A percentile compares a stretch with the other conserved stretches of the same genome.
Conservation (phyloP, 1,284 basidiomycete genomes). For the Malassezia brasiliensis region DNA sequence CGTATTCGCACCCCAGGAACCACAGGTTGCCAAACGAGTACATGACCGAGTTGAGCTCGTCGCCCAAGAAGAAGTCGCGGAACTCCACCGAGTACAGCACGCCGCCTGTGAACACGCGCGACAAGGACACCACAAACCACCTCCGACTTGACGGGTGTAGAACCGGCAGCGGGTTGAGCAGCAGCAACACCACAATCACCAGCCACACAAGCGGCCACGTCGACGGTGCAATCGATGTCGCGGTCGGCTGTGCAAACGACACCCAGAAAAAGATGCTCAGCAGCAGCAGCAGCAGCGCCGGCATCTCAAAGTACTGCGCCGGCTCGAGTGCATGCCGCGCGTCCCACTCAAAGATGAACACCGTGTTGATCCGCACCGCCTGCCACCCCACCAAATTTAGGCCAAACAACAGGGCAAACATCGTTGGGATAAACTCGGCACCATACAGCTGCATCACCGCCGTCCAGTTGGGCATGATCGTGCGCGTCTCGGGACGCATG, state of each 20-base stretch:
- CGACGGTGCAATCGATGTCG: conserved; percentile 32
- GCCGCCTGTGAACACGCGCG: conserved; percentile 59
- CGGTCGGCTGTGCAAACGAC: conserved; percentile 57
- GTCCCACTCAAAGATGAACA: conserved; percentile 70
- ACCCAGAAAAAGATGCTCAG: conserved; percentile 76
- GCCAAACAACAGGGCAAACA: conserved; percentile 68
- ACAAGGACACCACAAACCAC: conserved; percentile 65
- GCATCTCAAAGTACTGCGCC: conserved; percentile 73
- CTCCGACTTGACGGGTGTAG: conserved; percentile 60
- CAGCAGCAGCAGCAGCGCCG: conserved; percentile 64
- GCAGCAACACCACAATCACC: conserved; percentile 55
- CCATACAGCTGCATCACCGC: conserved; percentile 72
- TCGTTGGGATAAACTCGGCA: conserved; percentile 62
- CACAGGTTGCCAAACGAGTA: conserved; percentile 51
- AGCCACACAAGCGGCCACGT: conserved; percentile 81
- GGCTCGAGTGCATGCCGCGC: conserved; percentile 66
- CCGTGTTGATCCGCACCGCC: conserved; percentile 68
- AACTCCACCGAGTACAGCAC: conserved; percentile 51
- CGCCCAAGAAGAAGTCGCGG: conserved; percentile 47
- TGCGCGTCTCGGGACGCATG: conserved; percentile 57
- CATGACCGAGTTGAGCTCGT: conserved; percentile 47
- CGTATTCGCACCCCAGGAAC: conserved; percentile 62
- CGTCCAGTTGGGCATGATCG: conserved; percentile 61
- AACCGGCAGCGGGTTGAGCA: conserved; percentile 69
- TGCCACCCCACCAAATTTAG: conserved; percentile 72